A percentile compares a stretch with the other conserved stretches of the same genome.
These are phyloP conservation scores for Lentinus brumalis DNA, from an alignment of 768 basidiomycete species.

Conservation along the genomic window DNA sequence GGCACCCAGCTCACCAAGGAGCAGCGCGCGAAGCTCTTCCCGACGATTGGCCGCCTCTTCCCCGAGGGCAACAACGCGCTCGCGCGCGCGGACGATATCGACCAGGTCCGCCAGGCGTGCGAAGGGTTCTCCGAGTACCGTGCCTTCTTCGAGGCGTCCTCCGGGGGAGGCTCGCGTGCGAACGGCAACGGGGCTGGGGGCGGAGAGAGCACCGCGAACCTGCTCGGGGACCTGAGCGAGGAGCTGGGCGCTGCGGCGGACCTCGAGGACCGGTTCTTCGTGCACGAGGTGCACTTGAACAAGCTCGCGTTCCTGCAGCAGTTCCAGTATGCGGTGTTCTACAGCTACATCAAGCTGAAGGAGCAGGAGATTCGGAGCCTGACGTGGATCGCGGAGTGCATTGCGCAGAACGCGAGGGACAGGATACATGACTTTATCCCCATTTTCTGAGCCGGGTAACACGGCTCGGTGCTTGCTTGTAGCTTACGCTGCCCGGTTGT, in stretches of 20 bases:
- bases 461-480: too few species aligned
- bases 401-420: slow-evolving; percentile 94
- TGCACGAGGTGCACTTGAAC: slow-evolving; percentile 90
- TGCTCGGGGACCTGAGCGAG: slow-evolving; percentile 32
- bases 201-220: slow-evolving; percentile 29
- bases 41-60: slow-evolving; percentile 89
- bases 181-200: slow-evolving; percentile 34
- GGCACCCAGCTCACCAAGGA: slow-evolving; percentile 95
- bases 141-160: slow-evolving; percentile 78
- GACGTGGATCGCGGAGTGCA: slow-evolving; percentile 97
- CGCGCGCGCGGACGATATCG: slow-evolving; percentile 92
- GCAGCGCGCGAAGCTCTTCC: slow-evolving; percentile 91
- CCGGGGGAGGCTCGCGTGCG: slow-evolving; percentile 20
- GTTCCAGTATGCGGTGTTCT: slow-evolving; percentile 94
- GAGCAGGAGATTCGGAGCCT: slow-evolving; percentile 89
- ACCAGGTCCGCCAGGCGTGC: slow-evolving; percentile 85
- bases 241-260: slow-evolving; percentile 46
- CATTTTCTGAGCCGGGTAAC: slow-evolving; percentile 59
- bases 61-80: slow-evolving; percentile 95
- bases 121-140: slow-evolving; percentile 91
- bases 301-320: slow-evolving; percentile 95
- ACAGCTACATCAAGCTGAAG: slow-evolving; percentile 89
- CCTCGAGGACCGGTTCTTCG: slow-evolving; percentile 95
- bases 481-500: neutral
- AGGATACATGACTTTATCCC: slow-evolving; percentile 95